A percentile compares a stretch with the other conserved stretches of the same genome.
These are phyloP conservation scores for Colletotrichum viniferum DNA, from an alignment of 2,329 filamentous ascomycete genomes.

Conservation along the genomic window DNA sequence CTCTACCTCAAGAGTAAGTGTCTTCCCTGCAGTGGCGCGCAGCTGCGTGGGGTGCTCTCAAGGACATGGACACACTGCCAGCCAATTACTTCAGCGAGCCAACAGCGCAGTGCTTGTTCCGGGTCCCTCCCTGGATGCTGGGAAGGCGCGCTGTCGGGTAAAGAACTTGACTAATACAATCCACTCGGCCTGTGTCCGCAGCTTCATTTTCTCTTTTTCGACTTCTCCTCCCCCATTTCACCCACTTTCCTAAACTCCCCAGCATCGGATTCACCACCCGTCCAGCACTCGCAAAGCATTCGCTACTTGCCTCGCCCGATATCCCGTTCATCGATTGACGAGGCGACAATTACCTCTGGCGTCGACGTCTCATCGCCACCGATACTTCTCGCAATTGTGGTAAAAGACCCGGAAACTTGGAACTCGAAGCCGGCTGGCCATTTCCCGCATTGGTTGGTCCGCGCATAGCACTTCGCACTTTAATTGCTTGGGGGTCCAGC, in stretches of 20 bases:
- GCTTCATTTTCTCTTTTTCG: slow-evolving; percentile 20
- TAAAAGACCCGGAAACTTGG: not conserved
- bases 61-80: not conserved
- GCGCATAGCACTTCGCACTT: not conserved
- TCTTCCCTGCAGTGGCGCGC: not conserved
- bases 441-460: slow-evolving; percentile 1
- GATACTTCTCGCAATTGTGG: not conserved
- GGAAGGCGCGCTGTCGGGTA: slow-evolving; percentile 19
- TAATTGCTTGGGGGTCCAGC: not conserved
- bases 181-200: slow-evolving; percentile 17
- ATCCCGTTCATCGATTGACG: not conserved
- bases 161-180: slow-evolving; percentile 22
- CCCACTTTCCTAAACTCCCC: slow-evolving; percentile 15
- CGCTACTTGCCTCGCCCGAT: not conserved
- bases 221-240: slow-evolving; percentile 20
- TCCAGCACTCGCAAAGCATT: not conserved
- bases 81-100: slow-evolving; percentile 7
- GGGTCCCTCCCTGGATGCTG: not conserved
- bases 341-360: not conserved
- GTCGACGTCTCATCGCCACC: not conserved
- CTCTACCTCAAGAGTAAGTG: not conserved
- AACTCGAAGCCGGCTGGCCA: not conserved
- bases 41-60: slow-evolving; percentile 7
- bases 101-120: slow-evolving; percentile 1
- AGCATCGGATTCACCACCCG: not conserved